Evolutionary conservation across 192 early-diverging fungal species (phyloP).

Genomic region (Podila clonocystis): DNA sequence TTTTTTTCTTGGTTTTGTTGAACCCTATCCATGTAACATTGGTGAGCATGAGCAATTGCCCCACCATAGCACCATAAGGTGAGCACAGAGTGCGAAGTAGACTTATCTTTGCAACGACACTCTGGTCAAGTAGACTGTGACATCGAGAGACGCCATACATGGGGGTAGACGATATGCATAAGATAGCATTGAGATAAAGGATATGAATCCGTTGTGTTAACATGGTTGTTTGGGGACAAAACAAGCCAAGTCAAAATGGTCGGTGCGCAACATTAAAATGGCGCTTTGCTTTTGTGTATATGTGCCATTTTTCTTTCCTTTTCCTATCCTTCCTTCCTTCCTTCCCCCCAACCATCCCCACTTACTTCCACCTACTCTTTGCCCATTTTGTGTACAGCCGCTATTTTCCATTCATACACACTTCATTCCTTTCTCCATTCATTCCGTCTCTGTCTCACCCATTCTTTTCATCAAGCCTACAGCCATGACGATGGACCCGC

Average conservation of each 20-base stretch:
- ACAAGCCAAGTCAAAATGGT: not conserved
- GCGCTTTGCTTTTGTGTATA: not conserved
- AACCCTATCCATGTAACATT: too few relatives aligned
- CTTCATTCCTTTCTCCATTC: not conserved
- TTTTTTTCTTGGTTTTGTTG: too few relatives aligned
- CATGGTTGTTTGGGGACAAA: too few relatives aligned
- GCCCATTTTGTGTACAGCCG: not conserved
- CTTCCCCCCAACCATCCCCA: not conserved
- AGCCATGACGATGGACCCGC: slow-evolving; percentile 14
- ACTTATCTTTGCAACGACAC: too few relatives aligned
- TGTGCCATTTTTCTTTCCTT: not conserved
- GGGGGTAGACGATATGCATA: too few relatives aligned
- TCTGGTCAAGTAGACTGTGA: too few relatives aligned
- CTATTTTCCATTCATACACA: not conserved
- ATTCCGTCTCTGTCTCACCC: not conserved
- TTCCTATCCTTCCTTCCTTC: not conserved
- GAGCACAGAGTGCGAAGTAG: too few relatives aligned
- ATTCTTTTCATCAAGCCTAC: not conserved
- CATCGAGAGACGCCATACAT: too few relatives aligned
- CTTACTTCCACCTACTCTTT: not conserved
- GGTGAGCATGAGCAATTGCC: too few relatives aligned
- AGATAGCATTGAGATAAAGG: too few relatives aligned
- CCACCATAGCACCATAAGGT: too few relatives aligned
- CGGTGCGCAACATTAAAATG: not conserved
- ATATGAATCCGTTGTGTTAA: too few relatives aligned